A percentile compares a stretch with the other conserved stretches of the same genome.
Evolutionary conservation across 176 grass and related monocot genomes (phyloP).

Genomic region (Leersia perrieri): DNA sequence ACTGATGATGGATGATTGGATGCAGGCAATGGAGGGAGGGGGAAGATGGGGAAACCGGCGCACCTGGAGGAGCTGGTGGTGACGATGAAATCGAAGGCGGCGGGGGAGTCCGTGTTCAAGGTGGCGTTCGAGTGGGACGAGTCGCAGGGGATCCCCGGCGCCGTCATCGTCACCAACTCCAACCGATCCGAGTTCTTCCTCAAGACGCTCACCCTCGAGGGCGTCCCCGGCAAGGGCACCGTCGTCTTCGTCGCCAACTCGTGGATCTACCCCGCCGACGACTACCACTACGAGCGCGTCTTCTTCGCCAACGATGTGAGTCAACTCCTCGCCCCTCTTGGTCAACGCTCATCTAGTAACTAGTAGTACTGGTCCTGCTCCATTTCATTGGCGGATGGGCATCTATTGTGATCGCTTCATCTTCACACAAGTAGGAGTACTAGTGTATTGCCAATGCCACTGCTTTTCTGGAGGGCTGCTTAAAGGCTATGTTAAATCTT

Average conservation of each 20-base stretch:
- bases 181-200: constrained; percentile 60
- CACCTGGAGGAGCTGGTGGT: constrained; percentile 53
- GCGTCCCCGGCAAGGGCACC: constrained; percentile 55
- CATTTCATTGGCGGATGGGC: too few species aligned
- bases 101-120: constrained; percentile 50
- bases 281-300: constrained; percentile 51
- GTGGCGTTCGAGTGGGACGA: constrained; percentile 74
- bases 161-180: constrained; percentile 64
- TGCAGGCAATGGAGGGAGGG: constrained; percentile 42
- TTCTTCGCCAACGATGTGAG: constrained; percentile 88
- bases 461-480: background rate
- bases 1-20: background rate
- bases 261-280: constrained; percentile 51
- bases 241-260: constrained; percentile 91
- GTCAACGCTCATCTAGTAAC: background rate
- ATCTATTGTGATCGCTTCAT: too few species aligned
- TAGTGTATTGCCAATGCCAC: background rate
- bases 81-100: constrained; percentile 29
- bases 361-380: too few species aligned
- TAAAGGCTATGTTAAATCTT: background rate
- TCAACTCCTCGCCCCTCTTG: background rate
- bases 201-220: constrained; percentile 67
- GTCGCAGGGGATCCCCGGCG: constrained; percentile 70
- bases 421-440: too few species aligned
- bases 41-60: constrained; percentile 54